Base-by-base conservation (phyloP, 192 early-diverging fungal genomes). In the Podila epicladia region DNA sequence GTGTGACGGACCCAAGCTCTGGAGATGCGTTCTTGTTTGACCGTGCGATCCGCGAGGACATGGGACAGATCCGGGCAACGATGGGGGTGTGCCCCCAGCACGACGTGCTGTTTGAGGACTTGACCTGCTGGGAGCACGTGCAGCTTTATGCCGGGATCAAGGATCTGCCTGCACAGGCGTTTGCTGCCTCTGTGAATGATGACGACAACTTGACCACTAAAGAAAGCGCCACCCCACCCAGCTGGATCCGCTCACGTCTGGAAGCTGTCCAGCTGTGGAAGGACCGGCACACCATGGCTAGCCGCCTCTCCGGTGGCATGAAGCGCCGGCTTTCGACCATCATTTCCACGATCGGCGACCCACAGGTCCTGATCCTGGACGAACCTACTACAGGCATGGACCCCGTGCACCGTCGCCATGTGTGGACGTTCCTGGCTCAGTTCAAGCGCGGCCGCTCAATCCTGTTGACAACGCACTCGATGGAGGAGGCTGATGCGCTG, bases 41-140 rank as follows among this genome's bases (percentile, higher is more conserved):
- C 17, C 74, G 80, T 22, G 84, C 74, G 6, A 84, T 94, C 13
- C 63, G 62, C 4, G 65, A 75, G 41, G 86, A 94, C 33, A 90
- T 93, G 85, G 72, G 74, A 8, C 57, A 66, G n/a, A 94, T 95
- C 73, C 85, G 93, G 9, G 74, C 82, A 2, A 75, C 89, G 24
- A 91, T 95, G 89, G 94, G 93, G 48, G 87, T 94, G 7, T 95
- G 94, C 73, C 93, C 93, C 26, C 93, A 92, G 71, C 85, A 91
- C 61, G 93, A 94, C 74, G 89, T 95, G 58, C 67, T 95, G 31
- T 95, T 94, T 69, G 84, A 87, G 62, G 93, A 94, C 61, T 72
- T 94, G 61, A 94, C 91, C 5, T 92, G 92, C 24, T 80, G 82
- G 65, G 94, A 95, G 74, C 92, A 94, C 77, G 83, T 95, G 65